These are phyloP conservation scores for Solanum virginianum DNA, from an alignment of 257 asterid genomes.

Conservation along the genomic window DNA sequence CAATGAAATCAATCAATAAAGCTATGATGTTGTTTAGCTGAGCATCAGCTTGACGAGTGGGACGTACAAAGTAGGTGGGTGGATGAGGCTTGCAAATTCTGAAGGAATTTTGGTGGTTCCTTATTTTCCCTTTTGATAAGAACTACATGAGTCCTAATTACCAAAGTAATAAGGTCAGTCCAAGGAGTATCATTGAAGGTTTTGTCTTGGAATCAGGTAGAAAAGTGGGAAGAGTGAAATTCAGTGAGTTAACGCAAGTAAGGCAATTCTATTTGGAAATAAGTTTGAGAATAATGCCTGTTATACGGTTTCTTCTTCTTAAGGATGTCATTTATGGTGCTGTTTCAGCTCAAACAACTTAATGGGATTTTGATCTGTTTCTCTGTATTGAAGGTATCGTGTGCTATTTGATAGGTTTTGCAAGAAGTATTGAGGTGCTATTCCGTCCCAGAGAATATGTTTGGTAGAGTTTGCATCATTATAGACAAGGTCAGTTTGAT, in stretches of 20 bases:
- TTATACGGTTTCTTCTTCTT: not conserved
- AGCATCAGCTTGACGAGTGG: not conserved
- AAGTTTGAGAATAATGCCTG: not conserved
- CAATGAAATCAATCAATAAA: not conserved
- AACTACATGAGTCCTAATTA: not conserved
- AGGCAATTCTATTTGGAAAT: not conserved
- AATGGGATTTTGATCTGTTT: not conserved
- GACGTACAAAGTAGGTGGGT: not conserved
- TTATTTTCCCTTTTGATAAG: not conserved
- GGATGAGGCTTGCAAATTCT: not conserved
- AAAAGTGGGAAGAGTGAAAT: not conserved
- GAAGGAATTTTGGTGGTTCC: not conserved
- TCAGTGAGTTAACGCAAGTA: not conserved
- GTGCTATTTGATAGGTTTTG: constrained; percentile 51
- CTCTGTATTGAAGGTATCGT: not conserved
- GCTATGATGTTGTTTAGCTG: not conserved
- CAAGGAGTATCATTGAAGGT: not conserved
- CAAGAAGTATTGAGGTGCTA: constrained; percentile 81
- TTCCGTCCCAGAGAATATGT: constrained; percentile 62
- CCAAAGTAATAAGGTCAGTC: not conserved
- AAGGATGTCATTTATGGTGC: not conserved
- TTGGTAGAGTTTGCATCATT: constrained; percentile 78
- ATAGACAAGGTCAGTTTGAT: constrained; percentile 77
- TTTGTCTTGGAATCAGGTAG: not conserved
- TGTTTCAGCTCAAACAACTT: not conserved